Base-by-base conservation (phyloP, 805 yeast species). In the Candida ovalis region DNA sequence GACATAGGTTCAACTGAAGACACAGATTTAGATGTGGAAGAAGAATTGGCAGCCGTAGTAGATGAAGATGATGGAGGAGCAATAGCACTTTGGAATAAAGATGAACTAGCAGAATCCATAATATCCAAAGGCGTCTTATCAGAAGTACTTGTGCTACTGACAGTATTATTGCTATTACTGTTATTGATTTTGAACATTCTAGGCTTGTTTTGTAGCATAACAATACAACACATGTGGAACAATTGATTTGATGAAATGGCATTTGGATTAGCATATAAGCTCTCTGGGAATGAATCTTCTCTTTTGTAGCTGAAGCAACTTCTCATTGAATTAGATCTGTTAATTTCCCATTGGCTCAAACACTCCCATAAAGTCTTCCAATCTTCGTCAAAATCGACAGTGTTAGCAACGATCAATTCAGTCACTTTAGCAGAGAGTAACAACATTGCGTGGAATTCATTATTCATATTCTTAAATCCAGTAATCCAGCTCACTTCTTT, bases 341-440 rank as follows among this genome's bases (percentile, higher is more conserved):
- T 59, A 17, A 47, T 39, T 42, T 64, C 68, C 78, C 78, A 74
- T 21, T 64, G 62, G 33, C 54, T 59, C 22, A 74, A 49, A 47
- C 68, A 72, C 27, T 66, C 57, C 77, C 77, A 74, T 1, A 73
- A 38, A 2, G 51, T 44, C 44, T 63, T 63, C 77, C 78, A 74
- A 35, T 65, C 67, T 15, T 54, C 53, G 36, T 70, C 72, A 51
- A 68, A 73, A 19, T 58, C 57, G 6, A 44, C 40, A 28, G 59
- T 54, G 19, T 47, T 47, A 15, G 67, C 52, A 40, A 57, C 53
- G 10, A 71, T 58, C 49, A 74, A 48, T 28, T 68, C 64, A 45
- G 71, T 48, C 6, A 70, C 73, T 40, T 74, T 56, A 3, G 74
- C 57, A 12, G 54, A 47, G 21, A 56, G 42, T 22, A 46, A 44